These are phyloP conservation scores for Pseudotulostoma volvatum DNA, from an alignment of 495 filamentous ascomycete species.

Conservation along the genomic window DNA sequence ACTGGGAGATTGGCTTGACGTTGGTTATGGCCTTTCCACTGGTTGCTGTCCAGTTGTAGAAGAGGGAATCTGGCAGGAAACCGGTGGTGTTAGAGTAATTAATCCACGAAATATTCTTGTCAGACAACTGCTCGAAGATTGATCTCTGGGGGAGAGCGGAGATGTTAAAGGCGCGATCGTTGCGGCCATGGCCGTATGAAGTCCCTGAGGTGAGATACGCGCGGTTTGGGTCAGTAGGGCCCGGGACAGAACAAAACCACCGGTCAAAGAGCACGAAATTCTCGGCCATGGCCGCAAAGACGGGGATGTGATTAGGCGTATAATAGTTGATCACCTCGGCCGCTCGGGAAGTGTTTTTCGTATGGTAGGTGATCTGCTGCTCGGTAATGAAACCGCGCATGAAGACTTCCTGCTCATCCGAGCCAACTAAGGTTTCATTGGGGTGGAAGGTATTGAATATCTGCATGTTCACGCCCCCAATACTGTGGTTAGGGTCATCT, in stretches of 20 bases:
- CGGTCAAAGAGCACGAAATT: constrained; percentile 36
- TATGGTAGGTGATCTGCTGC: constrained; percentile 23
- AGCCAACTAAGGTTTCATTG: constrained; percentile 20
- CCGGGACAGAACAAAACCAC: constrained; percentile 34
- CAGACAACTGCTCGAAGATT: constrained; percentile 33
- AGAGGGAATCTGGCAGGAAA: constrained; percentile 20
- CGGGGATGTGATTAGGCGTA: constrained; percentile 30
- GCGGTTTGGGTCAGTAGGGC: constrained; percentile 35
- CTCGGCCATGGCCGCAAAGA: constrained; percentile 29
- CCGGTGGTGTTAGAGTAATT: constrained; percentile 32
- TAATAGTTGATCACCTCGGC: constrained; percentile 37
- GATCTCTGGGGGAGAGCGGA: constrained; percentile 24
- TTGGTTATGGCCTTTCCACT: constrained; percentile 19
- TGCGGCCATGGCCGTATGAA: constrained; percentile 29
- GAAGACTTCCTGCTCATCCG: constrained; percentile 15
- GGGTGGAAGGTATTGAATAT: constrained; percentile 30
- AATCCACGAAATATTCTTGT: constrained; percentile 28
- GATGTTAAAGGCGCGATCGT: constrained; percentile 25
- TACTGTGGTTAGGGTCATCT: constrained; percentile 36
- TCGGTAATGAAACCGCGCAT: constrained; percentile 34
- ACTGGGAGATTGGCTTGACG: constrained; percentile 16
- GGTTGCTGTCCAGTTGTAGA: constrained; percentile 28
- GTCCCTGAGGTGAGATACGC: constrained; percentile 30
- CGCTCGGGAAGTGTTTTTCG: constrained; percentile 19
- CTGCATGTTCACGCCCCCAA: constrained; percentile 36